Evolutionary conservation across 2,329 filamentous ascomycete genomes (phyloP), one percentile per base, ranked within the genome.

Genomic region (Xylariaceae sp.): DNA sequence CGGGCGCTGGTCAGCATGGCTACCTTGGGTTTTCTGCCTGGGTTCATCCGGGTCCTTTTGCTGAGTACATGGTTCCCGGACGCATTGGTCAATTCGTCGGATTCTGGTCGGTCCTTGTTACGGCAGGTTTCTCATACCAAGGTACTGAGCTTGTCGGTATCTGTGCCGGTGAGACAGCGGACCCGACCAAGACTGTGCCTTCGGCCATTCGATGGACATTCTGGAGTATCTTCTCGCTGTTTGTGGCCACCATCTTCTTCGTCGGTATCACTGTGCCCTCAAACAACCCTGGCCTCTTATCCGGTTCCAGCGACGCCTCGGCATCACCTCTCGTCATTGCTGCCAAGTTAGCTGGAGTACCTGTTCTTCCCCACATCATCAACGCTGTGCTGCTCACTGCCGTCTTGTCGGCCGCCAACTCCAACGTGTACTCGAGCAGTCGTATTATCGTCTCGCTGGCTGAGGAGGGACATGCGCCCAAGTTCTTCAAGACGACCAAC

Each of bases 331-430:
- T 88, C 55, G 84, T 87, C 68, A 81, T 87, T 59, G 81, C 82
- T 35, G 81, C 80, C 44, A 76, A 79, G 39, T 77, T 82, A 15
- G 87, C 87, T 35, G 87, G 87, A 47, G 84, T 90, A 59, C 75
- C 76, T 6, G 80, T 83, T 2, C 81, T 90, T 3, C 82, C 85
- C 4, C 77, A 83, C 66, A 86, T 92, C 69, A 86, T 93, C 78
- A 93, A 93, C 73, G 88, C 85, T 13, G 85, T 91, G 6, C 82
- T 93, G 8, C 78, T 93, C 18, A 90, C 88, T 0, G 89, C 88
- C 2, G 89, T 92, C 6, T 84, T 91, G 66, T 90, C 88, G 0
- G 89, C 89, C 4, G 89, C 88, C 61, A 90, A 89, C 74, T 88
- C 88, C 11, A 89, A 89, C 74, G 81, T 92, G 60, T 90, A 89